phyloP scores from a whole-genome alignment of 2,329 filamentous ascomycete genomes.

The Zalaria sp. region DNA sequence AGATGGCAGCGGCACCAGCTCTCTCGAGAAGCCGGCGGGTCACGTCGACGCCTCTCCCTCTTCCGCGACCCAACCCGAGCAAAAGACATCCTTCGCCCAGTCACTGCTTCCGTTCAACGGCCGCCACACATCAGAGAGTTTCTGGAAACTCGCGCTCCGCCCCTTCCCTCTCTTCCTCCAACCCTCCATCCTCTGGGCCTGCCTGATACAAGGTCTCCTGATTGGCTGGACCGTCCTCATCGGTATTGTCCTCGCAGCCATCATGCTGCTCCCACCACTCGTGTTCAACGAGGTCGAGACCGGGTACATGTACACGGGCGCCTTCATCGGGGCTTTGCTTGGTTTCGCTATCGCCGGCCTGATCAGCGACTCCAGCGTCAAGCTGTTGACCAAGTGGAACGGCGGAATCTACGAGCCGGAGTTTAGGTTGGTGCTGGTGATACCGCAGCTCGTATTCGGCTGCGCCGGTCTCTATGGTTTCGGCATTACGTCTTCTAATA shows the following conservation, averaged over 20 bases:
- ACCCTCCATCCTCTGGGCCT: constrained; percentile 70
- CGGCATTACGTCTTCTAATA: constrained; percentile 54
- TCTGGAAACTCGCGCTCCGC: constrained; percentile 50
- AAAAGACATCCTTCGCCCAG: constrained; percentile 36
- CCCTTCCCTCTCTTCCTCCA: constrained; percentile 75
- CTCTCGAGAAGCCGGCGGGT: background rate
- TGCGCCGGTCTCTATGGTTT: constrained; percentile 74
- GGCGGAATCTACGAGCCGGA: constrained; percentile 80
- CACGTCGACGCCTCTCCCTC: background rate
- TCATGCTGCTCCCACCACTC: constrained; percentile 67
- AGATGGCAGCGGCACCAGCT: background rate
- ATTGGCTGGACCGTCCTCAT: constrained; percentile 96
- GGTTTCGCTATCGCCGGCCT: constrained; percentile 66
- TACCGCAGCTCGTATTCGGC: constrained; percentile 68
- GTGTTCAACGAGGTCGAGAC: constrained; percentile 71
- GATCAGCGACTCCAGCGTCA: constrained; percentile 59
- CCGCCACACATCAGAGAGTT: constrained; percentile 64
- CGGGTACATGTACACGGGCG: constrained; percentile 76
- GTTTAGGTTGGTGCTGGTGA: constrained; percentile 69
- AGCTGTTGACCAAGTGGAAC: constrained; percentile 58
- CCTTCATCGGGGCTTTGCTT: constrained; percentile 68
- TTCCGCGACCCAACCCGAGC: constrained; percentile 5
- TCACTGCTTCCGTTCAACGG: constrained; percentile 63
- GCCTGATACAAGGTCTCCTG: constrained; percentile 71
- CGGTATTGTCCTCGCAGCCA: constrained; percentile 65